Evolutionary conservation across 1,284 basidiomycete genomes (phyloP).

Genomic region (Ustilago curta): DNA sequence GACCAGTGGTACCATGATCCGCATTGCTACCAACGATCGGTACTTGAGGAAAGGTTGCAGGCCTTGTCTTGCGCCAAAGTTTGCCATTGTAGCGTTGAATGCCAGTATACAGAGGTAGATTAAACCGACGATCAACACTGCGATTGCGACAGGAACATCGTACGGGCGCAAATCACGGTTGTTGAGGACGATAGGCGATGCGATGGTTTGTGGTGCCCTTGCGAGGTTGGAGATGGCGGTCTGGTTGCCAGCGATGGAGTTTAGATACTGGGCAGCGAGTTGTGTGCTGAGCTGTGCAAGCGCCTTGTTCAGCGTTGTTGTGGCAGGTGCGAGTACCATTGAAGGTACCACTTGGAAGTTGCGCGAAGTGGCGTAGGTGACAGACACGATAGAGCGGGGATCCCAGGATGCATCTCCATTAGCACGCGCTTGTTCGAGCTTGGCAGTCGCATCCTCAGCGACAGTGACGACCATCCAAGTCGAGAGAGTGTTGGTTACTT

Average conservation of each 20-base stretch:
- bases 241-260: slow-evolving; percentile 30
- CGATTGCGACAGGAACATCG: slow-evolving; percentile 78
- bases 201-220: slow-evolving; percentile 76
- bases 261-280: slow-evolving; percentile 50
- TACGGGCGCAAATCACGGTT: slow-evolving; percentile 77
- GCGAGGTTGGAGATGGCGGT: slow-evolving; percentile 41
- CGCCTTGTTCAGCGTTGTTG: slow-evolving; percentile 25
- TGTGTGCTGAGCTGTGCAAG: slow-evolving; percentile 20
- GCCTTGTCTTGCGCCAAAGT: slow-evolving; percentile 43
- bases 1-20: slow-evolving; percentile 48
- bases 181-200: slow-evolving; percentile 73
- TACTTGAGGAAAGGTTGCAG: slow-evolving; percentile 55
- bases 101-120: slow-evolving; percentile 78
- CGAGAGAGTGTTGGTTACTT: slow-evolving; percentile 46
- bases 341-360: slow-evolving; percentile 50
- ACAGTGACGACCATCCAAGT: slow-evolving; percentile 55
- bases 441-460: slow-evolving; percentile 45
- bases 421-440: slow-evolving; percentile 49
- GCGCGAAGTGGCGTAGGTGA: slow-evolving; percentile 56
- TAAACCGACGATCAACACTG: slow-evolving; percentile 79
- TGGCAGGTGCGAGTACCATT: slow-evolving; percentile 46
- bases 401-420: slow-evolving; percentile 58
- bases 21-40: slow-evolving; percentile 55
- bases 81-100: slow-evolving; percentile 65
- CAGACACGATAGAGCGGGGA: slow-evolving; percentile 45